Evolutionary conservation across 2,329 filamentous ascomycete genomes (phyloP), one percentile per base, ranked within the genome.

Genomic region (Teratosphaeria destructans): DNA sequence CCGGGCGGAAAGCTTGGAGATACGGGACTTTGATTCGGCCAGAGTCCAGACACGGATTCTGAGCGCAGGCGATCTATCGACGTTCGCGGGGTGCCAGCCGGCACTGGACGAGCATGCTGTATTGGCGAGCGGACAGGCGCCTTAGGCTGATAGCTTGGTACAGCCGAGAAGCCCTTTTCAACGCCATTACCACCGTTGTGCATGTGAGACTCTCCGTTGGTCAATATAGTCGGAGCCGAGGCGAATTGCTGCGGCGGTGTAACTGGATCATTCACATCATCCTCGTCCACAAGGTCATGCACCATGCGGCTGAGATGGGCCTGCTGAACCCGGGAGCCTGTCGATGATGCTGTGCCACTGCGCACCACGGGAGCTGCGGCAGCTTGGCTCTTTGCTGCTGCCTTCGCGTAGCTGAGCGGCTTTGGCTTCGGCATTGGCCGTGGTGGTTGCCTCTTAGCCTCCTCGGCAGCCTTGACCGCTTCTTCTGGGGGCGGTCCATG

Each of bases 221-320:
- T 63, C 29, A 69, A 62, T 27, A 69, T 63, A 7, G 65, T 63
- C 2, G 68, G 68, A 43, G 64, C 62, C 32, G 54, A 55, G 14
- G 61, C 57, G 29, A 60, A 63, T 61, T 77, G 76, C 57, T 76
- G 75, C 6, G 76, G 76, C 47, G 76, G 76, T 23, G 76, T 79
- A n/a, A 76, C 74, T 3, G 76, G 76, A 32, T 76, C 71, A 58
- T 76, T 73, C 34, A 74, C 74, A 60, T 78, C 76, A 55, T 78
- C 76, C 52, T 74, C 71, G 29, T 76, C 74, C 55, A 85, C 75
- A 32, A 85, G 72, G 60, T 81, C 76, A 63, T 85, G 80, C 14
- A 85, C 82, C 82, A 85, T 84, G 10, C 76, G 77, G 62, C 77
- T 77, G 74, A 83, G 79, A 27, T 78, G 77, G n/a, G 73, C 74